Base-by-base conservation (phyloP, 805 yeast genomes). In the Candida silvatica region DNA sequence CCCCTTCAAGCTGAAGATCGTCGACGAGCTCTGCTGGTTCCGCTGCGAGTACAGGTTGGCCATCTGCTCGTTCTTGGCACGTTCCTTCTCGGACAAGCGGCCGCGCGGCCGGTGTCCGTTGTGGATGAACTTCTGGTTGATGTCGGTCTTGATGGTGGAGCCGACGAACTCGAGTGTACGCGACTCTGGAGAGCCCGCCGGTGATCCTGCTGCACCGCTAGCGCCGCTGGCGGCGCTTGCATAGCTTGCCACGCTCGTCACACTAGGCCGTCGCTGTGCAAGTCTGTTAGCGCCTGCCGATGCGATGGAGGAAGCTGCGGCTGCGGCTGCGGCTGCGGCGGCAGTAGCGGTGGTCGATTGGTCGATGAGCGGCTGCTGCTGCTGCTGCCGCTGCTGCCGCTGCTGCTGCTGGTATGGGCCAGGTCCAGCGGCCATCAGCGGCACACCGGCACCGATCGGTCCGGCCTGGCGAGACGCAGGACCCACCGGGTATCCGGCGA, bases 371-470 rank as follows among this genome's bases (percentile, higher is more conserved):
- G 18, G 36, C 15, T 32, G 35, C 23, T 32, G 35, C 22, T 32
- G 35, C 28, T 32, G 35, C 31, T 32, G 35, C 17, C 26, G 35
- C 6, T 25, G 31, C 26, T 27, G 30, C 30, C 12, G 15, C 30
- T 27, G 30, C 30, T 12, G 15, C 30, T 27, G 30, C 14, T 27
- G 30, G n/a, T n/a, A n/a, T n/a, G n/a, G n/a, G n/a, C n/a, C n/a
- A n/a, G n/a, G n/a, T n/a, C n/a, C n/a, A n/a, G n/a, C n/a, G n/a
- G n/a, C n/a, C n/a, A n/a, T n/a, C n/a, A n/a, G n/a, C n/a, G n/a
- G n/a, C n/a, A n/a, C n/a, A n/a, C n/a, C n/a, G n/a, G n/a, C n/a
- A n/a, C n/a, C n/a, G n/a, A n/a, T n/a, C n/a, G n/a, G n/a, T n/a
- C n/a, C n/a, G n/a, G n/a, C n/a, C n/a, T n/a, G n/a, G n/a, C n/a